Evolutionary conservation across 2,329 filamentous ascomycete genomes (phyloP).

Genomic region (Xylariaceae sp.): DNA sequence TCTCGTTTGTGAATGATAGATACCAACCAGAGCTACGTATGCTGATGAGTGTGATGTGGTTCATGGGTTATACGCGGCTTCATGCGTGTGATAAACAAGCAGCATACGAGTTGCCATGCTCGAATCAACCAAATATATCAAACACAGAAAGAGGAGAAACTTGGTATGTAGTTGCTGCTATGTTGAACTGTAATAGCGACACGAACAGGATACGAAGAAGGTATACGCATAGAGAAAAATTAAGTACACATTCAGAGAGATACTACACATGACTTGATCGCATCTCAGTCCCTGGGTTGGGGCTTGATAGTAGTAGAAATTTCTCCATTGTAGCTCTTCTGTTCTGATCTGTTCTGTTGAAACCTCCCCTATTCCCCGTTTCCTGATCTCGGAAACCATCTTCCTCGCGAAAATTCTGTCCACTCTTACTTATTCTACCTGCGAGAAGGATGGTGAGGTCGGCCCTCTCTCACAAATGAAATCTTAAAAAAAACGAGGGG

Average conservation of each 20-base stretch:
- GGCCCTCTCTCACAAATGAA: constrained; percentile 1
- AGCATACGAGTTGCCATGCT: too few relatives aligned
- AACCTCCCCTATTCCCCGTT: neutral
- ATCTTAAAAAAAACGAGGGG: constrained; percentile 10
- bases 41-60: too few relatives aligned
- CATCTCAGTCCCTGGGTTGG: constrained; percentile 11
- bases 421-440: neutral
- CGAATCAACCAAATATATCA: neutral
- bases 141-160: neutral
- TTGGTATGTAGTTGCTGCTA: neutral
- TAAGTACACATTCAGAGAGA: constrained; percentile 18
- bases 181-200: neutral
- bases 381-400: constrained; percentile 4
- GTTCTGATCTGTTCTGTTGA: constrained; percentile 1
- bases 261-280: constrained; percentile 21
- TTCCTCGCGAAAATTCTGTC: neutral
- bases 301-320: neutral
- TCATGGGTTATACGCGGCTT: too few relatives aligned
- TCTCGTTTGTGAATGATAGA: too few relatives aligned
- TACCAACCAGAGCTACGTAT: too few relatives aligned
- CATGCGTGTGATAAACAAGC: too few relatives aligned
- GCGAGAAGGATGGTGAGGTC: constrained; percentile 2
- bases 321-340: neutral
- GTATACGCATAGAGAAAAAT: constrained; percentile 16
- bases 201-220: constrained; percentile 1